Base-by-base conservation (phyloP, 805 yeast genomes). In the Yarrowia osloensis region DNA sequence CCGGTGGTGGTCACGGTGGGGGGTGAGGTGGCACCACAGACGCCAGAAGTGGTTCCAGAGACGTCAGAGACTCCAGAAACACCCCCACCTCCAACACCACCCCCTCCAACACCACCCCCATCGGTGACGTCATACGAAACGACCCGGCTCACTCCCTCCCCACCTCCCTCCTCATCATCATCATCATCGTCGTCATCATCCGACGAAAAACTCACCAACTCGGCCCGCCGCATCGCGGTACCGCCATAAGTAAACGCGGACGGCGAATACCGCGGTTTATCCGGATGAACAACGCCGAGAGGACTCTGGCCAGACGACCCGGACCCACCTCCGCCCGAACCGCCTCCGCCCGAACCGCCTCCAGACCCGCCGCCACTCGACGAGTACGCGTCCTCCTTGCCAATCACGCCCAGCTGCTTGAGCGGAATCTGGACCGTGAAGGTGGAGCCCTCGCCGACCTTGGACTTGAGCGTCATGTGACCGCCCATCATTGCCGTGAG, bases 401-500 rank as follows among this genome's bases (percentile, higher is more conserved):
- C 66, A 22, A 61, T 46, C 17, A 61, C 44, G 6, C 66, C 66
- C 52, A 44, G n/a, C 44, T 61, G 66, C 22, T 46, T 62, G 35
- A 77, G 68, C 9, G 79, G 79, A 3, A 94, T 87, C 0, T 88
- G 86, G 72, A 95, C 90, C 0, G 86, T 87, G 74, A 94, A 94
- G 12, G 87, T 87, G 0, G 97, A 88, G 0, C 99, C 99, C 26
- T 85, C 81, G 0, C 97, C 97, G 22, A 90, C 83, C 29, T 83
- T 81, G 0, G 97, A 89, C 67, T 88, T 82, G 66, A 94, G 77
- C 1, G 86, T 83, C 78, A 94, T 83, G 0, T 90, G 88, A 67
- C 98, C 97, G 62, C 87, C 85, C 96, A 94, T 90, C 86, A 91
- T 85, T 21, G 84, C 85, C 0, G 97, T 96, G 70, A 94, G 82